Percentiles rank a stretch among this genome's conserved stretches.
These are phyloP conservation scores for Auricularia heimuer DNA, from an alignment of 768 basidiomycete species.

Conservation along the genomic window DNA sequence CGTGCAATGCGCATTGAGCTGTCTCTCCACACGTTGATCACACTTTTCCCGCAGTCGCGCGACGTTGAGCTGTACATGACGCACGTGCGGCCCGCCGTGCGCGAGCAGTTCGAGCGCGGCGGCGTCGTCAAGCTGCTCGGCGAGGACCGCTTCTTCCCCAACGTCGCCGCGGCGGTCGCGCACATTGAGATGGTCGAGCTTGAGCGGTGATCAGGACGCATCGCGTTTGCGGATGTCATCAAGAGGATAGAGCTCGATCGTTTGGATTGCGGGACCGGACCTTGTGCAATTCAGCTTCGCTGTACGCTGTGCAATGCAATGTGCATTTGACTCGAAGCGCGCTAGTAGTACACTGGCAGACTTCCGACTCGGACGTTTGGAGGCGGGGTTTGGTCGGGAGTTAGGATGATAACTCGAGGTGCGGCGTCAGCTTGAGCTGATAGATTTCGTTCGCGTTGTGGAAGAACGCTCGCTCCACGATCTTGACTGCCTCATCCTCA, in stretches of 20 bases:
- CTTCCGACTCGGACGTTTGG: too few relatives aligned
- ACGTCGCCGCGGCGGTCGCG: constrained; percentile 33
- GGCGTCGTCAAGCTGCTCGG: constrained; percentile 43
- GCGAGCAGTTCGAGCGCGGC: constrained; percentile 38
- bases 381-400: too few relatives aligned
- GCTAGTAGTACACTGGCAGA: too few relatives aligned
- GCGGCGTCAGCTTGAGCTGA: constrained; percentile 22
- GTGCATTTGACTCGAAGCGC: too few relatives aligned
- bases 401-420: too few relatives aligned
- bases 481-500: constrained; percentile 41
- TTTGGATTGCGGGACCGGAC: too few relatives aligned
- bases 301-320: too few relatives aligned
- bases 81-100: constrained; percentile 32
- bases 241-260: too few relatives aligned
- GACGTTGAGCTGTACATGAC: constrained; percentile 43
- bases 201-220: not conserved
- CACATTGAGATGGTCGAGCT: constrained; percentile 21
- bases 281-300: too few relatives aligned
- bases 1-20: not conserved
- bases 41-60: constrained; percentile 28
- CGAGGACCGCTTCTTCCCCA: constrained; percentile 34
- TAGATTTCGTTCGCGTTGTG: constrained; percentile 60
- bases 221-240: too few relatives aligned
- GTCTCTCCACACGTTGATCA: not conserved
- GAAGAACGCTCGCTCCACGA: constrained; percentile 51